Conservation (phyloP, 1,284 basidiomycete genomes). For the Austroboletus novae-zelandiae region DNA sequence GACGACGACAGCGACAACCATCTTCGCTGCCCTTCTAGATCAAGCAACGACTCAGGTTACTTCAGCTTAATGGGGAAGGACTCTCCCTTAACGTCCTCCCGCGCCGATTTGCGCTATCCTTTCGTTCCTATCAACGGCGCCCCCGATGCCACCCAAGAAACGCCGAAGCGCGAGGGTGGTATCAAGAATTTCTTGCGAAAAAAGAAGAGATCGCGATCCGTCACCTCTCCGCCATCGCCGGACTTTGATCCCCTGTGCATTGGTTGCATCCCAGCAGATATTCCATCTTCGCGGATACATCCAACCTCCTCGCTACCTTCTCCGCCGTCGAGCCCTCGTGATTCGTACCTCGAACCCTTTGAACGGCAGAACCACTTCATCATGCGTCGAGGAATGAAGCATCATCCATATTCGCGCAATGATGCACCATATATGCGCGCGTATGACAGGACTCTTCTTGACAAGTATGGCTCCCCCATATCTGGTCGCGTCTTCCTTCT, state of each 20-base stretch:
- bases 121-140: constrained; percentile 8
- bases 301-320: neutral
- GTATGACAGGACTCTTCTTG: constrained; percentile 54
- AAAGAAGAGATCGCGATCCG: constrained; percentile 23
- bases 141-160: constrained; percentile 3
- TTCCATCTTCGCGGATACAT: neutral
- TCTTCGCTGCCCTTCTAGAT: constrained; percentile 19
- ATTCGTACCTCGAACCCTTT: constrained; percentile 22
- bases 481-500: constrained; percentile 8
- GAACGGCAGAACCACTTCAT: constrained; percentile 38
- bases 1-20: neutral
- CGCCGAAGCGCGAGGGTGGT: constrained; percentile 23
- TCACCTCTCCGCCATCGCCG: neutral
- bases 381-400: constrained; percentile 42
- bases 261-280: constrained; percentile 1
- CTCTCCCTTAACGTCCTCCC: constrained; percentile 10
- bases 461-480: constrained; percentile 46
- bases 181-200: constrained; percentile 21
- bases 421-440: constrained; percentile 64
- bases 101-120: constrained; percentile 13
- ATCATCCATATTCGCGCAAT: constrained; percentile 49
- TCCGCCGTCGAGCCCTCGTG: constrained; percentile 2
- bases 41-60: constrained; percentile 32
- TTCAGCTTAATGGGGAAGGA: constrained; percentile 27
- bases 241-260: constrained; percentile 13